Evolutionary conservation across 225 moss, liverwort and hornwort genomes (phyloP).

Genomic region (Straminergon stramineum): DNA sequence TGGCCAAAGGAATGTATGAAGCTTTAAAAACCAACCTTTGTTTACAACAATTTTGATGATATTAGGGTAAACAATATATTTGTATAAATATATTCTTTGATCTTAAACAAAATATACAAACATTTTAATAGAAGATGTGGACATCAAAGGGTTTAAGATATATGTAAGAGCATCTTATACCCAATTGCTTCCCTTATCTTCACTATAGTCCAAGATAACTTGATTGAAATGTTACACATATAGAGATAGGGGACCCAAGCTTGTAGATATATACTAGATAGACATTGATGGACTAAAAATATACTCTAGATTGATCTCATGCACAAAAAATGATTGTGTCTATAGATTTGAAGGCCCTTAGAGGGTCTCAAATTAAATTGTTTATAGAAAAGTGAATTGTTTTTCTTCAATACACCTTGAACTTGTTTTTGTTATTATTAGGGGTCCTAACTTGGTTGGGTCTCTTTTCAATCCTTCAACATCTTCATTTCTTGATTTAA

Average conservation of each 20-base stretch:
- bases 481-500: too few species aligned
- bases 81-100: not conserved
- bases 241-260: not conserved
- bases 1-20: rapidly evolving
- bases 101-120: not conserved
- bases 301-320: too few species aligned
- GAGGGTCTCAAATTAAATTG: not conserved
- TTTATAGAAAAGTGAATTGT: too few species aligned
- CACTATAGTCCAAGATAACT: too few species aligned
- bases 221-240: too few species aligned
- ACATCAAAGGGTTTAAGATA: not conserved
- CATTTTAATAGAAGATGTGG: not conserved
- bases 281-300: not conserved
- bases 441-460: too few species aligned
- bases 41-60: not conserved
- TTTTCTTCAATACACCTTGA: too few species aligned
- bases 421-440: too few species aligned
- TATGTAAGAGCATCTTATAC: rapidly evolving
- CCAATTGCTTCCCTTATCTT: not conserved
- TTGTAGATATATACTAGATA: not conserved
- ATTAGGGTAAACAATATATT: not conserved
- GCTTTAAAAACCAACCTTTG: not conserved
- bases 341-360: not conserved
- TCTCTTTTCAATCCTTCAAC: too few species aligned
- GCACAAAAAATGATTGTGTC: not conserved